phyloP scores from a whole-genome alignment of 2,329 filamentous ascomycete species.

The Tympanopsis confertula region DNA sequence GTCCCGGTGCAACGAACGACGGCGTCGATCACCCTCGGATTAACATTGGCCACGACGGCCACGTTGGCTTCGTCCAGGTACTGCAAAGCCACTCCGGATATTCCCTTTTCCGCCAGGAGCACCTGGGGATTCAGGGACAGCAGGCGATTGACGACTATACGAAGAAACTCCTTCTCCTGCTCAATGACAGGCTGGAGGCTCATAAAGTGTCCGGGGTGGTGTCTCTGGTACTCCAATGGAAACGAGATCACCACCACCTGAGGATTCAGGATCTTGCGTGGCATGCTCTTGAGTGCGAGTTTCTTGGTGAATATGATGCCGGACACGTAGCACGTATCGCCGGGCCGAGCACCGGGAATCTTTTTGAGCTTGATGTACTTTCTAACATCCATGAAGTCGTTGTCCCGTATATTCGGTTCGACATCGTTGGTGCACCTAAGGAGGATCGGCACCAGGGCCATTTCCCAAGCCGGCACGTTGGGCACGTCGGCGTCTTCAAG shows the following conservation, averaged over 20 bases:
- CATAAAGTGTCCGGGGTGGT: conserved; percentile 86
- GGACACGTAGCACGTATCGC: conserved; percentile 91
- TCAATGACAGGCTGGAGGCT: conserved; percentile 92
- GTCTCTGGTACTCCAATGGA: conserved; percentile 85
- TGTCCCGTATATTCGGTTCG: conserved; percentile 77
- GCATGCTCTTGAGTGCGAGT: conserved; percentile 90
- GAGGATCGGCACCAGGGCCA: conserved; percentile 78
- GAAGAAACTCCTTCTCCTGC: conserved; percentile 87
- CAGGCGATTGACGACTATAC: conserved; percentile 85
- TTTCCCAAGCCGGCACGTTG: conserved; percentile 72
- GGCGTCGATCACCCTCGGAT: conserved; percentile 86
- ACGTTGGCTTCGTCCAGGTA: conserved; percentile 67
- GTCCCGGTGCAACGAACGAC: conserved; percentile 87
- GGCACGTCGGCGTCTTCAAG: conserved; percentile 66
- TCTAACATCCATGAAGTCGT: conserved; percentile 91
- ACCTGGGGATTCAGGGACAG: conserved; percentile 74
- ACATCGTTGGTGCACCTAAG: conserved; percentile 89
- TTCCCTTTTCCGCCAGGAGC: conserved; percentile 81
- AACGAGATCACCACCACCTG: conserved; percentile 90
- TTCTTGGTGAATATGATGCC: conserved; percentile 98
- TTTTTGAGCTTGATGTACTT: conserved; percentile 98
- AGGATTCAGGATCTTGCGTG: conserved; percentile 69
- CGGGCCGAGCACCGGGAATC: conserved; percentile 78
- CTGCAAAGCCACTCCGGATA: conserved; percentile 81
- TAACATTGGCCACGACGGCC: conserved; percentile 91